Conservation (phyloP, 2,329 filamentous ascomycete genomes). For the Colletotrichum sp. region DNA sequence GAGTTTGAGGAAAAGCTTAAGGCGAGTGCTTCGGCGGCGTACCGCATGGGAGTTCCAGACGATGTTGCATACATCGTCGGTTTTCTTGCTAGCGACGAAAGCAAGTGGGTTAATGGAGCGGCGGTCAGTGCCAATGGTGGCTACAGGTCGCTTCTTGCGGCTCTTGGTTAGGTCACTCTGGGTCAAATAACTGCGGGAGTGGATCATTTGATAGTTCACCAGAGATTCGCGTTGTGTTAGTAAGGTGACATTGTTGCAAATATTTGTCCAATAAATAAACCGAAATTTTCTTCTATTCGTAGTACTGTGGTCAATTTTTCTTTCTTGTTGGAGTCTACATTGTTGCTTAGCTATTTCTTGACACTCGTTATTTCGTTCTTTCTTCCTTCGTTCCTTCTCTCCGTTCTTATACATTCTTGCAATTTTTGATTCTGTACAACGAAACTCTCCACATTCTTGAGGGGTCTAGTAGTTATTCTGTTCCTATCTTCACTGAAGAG, state of each 20-base stretch:
- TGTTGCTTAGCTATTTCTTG: no score
- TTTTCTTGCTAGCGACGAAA: slow-evolving; percentile 2
- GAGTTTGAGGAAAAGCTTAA: neutral
- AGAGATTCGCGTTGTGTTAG: accelerated
- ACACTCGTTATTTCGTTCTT: no score
- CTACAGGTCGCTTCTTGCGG: neutral
- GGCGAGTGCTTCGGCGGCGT: neutral
- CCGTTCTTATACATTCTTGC: no score
- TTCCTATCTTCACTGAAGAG: no score
- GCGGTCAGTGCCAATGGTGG: slow-evolving; percentile 1
- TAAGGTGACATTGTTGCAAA: accelerated
- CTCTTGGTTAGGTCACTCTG: neutral
- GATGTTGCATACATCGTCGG: slow-evolving; percentile 3
- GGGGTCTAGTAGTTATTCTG: no score
- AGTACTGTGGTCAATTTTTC: neutral
- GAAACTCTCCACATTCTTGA: no score
- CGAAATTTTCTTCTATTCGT: accelerated
- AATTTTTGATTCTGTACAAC: no score
- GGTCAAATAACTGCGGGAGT: neutral
- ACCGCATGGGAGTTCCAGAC: neutral
- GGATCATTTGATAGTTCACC: neutral
- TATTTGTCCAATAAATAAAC: neutral
- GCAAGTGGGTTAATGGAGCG: neutral
- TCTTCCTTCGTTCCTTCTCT: no score
- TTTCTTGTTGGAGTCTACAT: neutral